phyloP scores from a whole-genome alignment of 192 early-diverging fungal species.

The Umbelopsis sp. region DNA sequence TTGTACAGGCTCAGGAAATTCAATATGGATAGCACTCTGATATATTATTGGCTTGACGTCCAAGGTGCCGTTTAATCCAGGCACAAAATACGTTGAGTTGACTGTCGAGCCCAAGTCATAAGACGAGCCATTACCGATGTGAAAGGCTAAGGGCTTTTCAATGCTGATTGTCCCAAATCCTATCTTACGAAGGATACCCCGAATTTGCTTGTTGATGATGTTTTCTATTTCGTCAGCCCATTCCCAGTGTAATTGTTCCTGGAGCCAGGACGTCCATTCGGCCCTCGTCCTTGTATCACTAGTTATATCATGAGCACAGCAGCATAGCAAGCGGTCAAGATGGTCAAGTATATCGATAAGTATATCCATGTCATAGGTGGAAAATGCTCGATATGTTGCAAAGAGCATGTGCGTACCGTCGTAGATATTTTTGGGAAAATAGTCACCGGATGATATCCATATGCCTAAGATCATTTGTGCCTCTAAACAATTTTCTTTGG shows the following conservation, averaged over 20 bases:
- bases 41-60: background rate
- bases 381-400: constrained; percentile 1
- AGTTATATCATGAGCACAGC: constrained; percentile 6
- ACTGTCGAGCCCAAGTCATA: background rate
- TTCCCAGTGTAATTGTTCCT: constrained; percentile 14
- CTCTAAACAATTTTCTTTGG: constrained; percentile 6
- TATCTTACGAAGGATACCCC: background rate
- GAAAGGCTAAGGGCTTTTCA: background rate
- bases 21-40: background rate
- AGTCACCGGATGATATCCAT: constrained; percentile 21
- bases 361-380: constrained; percentile 17
- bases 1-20: background rate
- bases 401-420: constrained; percentile 17
- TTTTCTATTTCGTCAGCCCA: constrained; percentile 11
- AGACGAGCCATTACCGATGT: background rate
- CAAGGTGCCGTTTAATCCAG: constrained; percentile 4
- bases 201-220: constrained; percentile 15
- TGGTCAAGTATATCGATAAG: constrained; percentile 9
- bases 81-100: background rate
- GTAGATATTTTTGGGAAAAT: constrained; percentile 19
- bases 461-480: constrained; percentile 7
- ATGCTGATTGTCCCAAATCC: background rate
- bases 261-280: constrained; percentile 8
- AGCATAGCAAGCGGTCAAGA: constrained; percentile 6
- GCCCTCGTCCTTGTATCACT: background rate